Conservation (phyloP, 2,329 filamentous ascomycete species). For the Xylariaceae sp. region DNA sequence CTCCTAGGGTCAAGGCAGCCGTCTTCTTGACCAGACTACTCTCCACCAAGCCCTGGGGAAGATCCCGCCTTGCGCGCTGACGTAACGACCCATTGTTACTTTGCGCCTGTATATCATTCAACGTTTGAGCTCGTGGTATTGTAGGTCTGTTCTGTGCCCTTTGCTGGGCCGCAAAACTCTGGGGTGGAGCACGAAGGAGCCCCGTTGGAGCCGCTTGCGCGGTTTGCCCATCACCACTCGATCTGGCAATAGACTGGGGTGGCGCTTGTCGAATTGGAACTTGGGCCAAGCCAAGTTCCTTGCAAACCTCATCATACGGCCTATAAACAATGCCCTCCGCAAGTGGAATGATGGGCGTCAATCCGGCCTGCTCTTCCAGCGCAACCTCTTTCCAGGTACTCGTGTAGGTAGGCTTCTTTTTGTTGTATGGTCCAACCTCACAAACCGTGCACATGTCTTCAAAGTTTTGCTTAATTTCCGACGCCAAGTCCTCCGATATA, state of each 20-base stretch:
- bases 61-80: slow-evolving; percentile 27
- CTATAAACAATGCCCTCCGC: slow-evolving; percentile 58
- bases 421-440: slow-evolving; percentile 52
- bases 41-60: slow-evolving; percentile 26
- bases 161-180: slow-evolving; percentile 63
- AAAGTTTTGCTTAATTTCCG: slow-evolving; percentile 46
- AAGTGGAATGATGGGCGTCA: slow-evolving; percentile 59
- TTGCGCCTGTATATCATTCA: slow-evolving; percentile 30
- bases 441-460: slow-evolving; percentile 54
- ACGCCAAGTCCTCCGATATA: slow-evolving; percentile 40
- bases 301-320: slow-evolving; percentile 56
- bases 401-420: slow-evolving; percentile 43
- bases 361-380: slow-evolving; percentile 60
- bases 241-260: slow-evolving; percentile 30
- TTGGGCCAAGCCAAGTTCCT: slow-evolving; percentile 43
- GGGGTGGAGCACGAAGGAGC: slow-evolving; percentile 49
- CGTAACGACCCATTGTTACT: slow-evolving; percentile 29
- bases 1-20: slow-evolving; percentile 12
- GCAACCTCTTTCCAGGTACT: slow-evolving; percentile 62
- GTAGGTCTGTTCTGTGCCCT: slow-evolving; percentile 49
- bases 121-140: slow-evolving; percentile 30
- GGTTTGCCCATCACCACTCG: slow-evolving; percentile 33
- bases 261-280: slow-evolving; percentile 29
- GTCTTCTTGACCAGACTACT: slow-evolving; percentile 22
- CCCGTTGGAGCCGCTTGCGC: slow-evolving; percentile 37